A percentile compares a stretch with the other conserved stretches of the same genome.
Conservation (phyloP, 2,329 filamentous ascomycete genomes). For the Fusarium chaquense region DNA sequence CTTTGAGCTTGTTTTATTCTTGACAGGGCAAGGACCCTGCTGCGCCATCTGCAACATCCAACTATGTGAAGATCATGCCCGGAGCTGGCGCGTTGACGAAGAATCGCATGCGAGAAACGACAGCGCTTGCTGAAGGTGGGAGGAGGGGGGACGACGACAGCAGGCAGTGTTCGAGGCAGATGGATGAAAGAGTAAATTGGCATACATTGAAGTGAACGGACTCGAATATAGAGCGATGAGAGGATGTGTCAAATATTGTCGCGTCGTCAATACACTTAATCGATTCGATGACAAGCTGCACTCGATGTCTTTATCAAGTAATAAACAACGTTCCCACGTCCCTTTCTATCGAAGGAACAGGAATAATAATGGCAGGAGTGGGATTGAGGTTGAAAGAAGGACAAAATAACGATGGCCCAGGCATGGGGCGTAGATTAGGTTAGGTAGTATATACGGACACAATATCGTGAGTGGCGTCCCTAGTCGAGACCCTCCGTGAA, state of each 20-base stretch:
- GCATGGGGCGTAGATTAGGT: conserved; percentile 6
- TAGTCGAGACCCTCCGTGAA: conserved; percentile 10
- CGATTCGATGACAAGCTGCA: conserved; percentile 9
- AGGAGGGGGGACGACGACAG: not conserved
- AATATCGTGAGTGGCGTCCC: conserved; percentile 39
- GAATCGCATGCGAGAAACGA: not conserved
- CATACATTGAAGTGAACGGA: conserved; percentile 2
- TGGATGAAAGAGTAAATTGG: not conserved
- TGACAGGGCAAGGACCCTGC: conserved; percentile 20
- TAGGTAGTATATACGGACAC: not conserved
- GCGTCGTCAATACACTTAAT: conserved; percentile 27
- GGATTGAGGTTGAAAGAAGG: conserved; percentile 23
- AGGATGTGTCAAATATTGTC: not conserved
- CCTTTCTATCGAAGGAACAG: conserved; percentile 9
- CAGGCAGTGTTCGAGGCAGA: not conserved
- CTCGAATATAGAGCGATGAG: not conserved
- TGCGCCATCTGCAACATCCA: conserved; percentile 28
- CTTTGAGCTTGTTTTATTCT: conserved; percentile 32
- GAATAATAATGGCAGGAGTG: not conserved
- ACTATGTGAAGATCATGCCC: conserved; percentile 7
- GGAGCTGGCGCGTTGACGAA: conserved; percentile 18
- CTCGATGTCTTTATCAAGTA: conserved; percentile 17
- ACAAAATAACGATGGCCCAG: conserved; percentile 15
- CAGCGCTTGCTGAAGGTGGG: conserved; percentile 29
- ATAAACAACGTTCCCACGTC: not conserved